Percentiles rank a stretch among this genome's conserved stretches.
phyloP scores from a whole-genome alignment of 768 basidiomycete genomes.

The Lactarius trivialis region DNA sequence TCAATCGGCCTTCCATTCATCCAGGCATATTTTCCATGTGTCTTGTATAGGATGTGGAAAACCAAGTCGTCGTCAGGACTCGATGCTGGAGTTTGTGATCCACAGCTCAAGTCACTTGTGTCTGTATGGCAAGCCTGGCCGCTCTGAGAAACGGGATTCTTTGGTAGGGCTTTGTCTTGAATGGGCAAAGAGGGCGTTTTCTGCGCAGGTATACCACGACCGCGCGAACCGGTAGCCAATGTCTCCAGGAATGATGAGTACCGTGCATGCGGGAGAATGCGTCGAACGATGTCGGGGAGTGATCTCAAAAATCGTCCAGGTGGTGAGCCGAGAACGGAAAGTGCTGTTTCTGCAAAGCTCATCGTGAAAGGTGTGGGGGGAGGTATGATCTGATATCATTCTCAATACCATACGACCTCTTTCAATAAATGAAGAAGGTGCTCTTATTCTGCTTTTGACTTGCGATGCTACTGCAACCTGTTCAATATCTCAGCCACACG shows the following conservation, averaged over 20 bases:
- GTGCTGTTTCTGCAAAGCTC: constrained; percentile 9
- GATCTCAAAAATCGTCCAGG: not conserved
- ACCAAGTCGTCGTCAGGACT: constrained; percentile 10
- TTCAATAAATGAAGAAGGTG: not conserved
- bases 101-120: too few species aligned
- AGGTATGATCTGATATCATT: not conserved
- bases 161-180: not conserved
- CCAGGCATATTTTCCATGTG: constrained; percentile 21
- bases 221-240: not conserved
- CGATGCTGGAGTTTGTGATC: not conserved
- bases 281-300: constrained; percentile 14
- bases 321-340: constrained; percentile 4
- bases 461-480: not conserved
- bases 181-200: not conserved
- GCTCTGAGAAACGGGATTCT: not conserved
- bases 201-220: not conserved
- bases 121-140: not conserved
- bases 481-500: not conserved
- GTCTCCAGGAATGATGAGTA: constrained; percentile 17
- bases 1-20: constrained; percentile 13
- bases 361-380: not conserved
- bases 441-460: constrained; percentile 11
- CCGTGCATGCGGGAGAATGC: constrained; percentile 13
- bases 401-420: not conserved
- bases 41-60: constrained; percentile 12